A percentile compares a stretch with the other conserved stretches of the same genome.
Conservation (phyloP, 108 stramenopile species). For the Asterionellopsis glacialis region DNA sequence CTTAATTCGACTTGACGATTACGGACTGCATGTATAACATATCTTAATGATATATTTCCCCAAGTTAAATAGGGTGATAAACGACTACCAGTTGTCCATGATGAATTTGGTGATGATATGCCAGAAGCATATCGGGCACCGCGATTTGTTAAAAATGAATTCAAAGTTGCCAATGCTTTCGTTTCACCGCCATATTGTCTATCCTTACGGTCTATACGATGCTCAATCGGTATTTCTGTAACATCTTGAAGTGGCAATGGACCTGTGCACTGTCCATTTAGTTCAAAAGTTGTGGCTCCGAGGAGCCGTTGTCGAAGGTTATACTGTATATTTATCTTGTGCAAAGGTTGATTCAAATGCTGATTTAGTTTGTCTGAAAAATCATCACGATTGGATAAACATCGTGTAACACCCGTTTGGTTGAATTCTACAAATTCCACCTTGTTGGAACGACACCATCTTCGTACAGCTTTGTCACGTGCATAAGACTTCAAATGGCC, state of each 20-base stretch:
- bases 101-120: constrained; percentile 63
- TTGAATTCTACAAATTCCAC: constrained; percentile 47
- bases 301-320: constrained; percentile 2
- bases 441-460: constrained; percentile 44
- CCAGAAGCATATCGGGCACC: constrained; percentile 47
- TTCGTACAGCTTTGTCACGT: constrained; percentile 51
- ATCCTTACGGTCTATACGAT: too few relatives aligned
- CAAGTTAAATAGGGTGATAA: constrained; percentile 62
- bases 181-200: constrained; percentile 47
- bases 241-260: too few relatives aligned
- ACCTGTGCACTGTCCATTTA: too few relatives aligned
- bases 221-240: too few relatives aligned
- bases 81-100: constrained; percentile 63
- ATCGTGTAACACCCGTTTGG: constrained; percentile 63
- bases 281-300: too few relatives aligned
- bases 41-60: constrained; percentile 53
- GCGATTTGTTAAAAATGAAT: constrained; percentile 48
- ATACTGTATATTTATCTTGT: constrained; percentile 4
- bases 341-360: constrained; percentile 37
- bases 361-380: constrained; percentile 36
- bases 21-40: constrained; percentile 31
- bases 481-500: constrained; percentile 59
- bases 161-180: constrained; percentile 38
- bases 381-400: constrained; percentile 51
- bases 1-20: constrained; percentile 30